Evolutionary conservation across 345 rosid species (phyloP).

Genomic region (Psidium guajava): DNA sequence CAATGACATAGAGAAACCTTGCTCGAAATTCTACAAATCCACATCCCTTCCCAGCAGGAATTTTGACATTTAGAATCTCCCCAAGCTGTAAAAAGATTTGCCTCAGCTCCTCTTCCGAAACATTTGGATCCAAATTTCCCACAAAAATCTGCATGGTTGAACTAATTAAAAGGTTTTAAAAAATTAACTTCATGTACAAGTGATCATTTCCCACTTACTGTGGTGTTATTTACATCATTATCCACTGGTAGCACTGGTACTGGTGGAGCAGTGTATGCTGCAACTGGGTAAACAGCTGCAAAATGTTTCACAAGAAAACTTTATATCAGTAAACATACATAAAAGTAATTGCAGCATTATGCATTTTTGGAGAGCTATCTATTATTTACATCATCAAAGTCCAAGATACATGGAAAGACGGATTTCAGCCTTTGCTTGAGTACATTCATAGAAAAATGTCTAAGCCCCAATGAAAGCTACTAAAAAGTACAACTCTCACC

Average conservation of each 20-base stretch:
- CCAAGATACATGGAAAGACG: background rate
- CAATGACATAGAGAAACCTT: slow-evolving; percentile 29
- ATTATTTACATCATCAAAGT: background rate
- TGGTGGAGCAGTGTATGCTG: slow-evolving; percentile 57
- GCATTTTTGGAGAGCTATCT: background rate
- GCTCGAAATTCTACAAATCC: slow-evolving; percentile 75
- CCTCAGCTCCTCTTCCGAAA: slow-evolving; percentile 78
- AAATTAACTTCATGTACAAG: background rate
- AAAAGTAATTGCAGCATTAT: background rate
- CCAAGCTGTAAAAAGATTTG: slow-evolving; percentile 64
- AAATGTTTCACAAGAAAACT: background rate
- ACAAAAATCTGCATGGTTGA: slow-evolving; percentile 50
- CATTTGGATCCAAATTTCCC: slow-evolving; percentile 74
- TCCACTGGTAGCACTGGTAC: slow-evolving; percentile 56
- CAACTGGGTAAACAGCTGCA: slow-evolving; percentile 56
- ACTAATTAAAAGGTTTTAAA: background rate
- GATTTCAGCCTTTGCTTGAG: background rate
- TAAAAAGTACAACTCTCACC: background rate
- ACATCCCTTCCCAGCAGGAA: slow-evolving; percentile 84
- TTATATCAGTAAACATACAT: background rate
- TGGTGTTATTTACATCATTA: slow-evolving; percentile 65
- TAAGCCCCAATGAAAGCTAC: background rate
- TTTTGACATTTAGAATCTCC: slow-evolving; percentile 64
- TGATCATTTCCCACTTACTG: slow-evolving; percentile 39
- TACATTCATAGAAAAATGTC: background rate